Evolutionary conservation across 345 rosid genomes (phyloP).

Genomic region (Linum trigynum): DNA sequence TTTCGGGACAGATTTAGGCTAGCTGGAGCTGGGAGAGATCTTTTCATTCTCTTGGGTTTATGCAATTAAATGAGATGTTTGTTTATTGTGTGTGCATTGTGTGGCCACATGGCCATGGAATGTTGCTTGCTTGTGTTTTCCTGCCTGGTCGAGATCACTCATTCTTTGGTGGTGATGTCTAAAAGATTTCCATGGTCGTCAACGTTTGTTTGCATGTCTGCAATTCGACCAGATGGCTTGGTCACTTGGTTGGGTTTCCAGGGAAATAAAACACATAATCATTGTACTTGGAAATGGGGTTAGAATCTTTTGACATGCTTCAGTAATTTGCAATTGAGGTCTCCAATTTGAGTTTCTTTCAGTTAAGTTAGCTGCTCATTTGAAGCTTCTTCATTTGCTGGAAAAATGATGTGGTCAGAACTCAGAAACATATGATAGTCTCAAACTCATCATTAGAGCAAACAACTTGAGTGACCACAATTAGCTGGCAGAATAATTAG

Average conservation of each 20-base stretch:
- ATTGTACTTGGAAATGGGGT: neutral
- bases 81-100: neutral
- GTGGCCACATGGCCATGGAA: conserved; percentile 9
- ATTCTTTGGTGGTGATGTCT: no score
- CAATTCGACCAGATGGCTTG: conserved; percentile 4
- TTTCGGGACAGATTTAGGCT: neutral
- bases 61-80: conserved; percentile 6
- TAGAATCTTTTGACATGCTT: neutral
- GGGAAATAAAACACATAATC: neutral
- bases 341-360: neutral
- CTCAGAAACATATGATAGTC: no score
- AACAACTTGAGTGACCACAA: no score
- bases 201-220: neutral
- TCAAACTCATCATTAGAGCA: neutral
- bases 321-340: neutral
- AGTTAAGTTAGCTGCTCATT: neutral
- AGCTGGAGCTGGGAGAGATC: neutral
- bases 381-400: neutral
- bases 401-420: no score
- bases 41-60: neutral
- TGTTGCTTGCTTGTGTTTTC: neutral
- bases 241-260: neutral
- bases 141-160: neutral
- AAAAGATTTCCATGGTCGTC: neutral
- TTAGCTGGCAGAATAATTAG: no score